A percentile compares a stretch with the other conserved stretches of the same genome.
These are phyloP conservation scores for Colletotrichum ledebouriae DNA, from an alignment of 2,329 filamentous ascomycete species.

Conservation along the genomic window DNA sequence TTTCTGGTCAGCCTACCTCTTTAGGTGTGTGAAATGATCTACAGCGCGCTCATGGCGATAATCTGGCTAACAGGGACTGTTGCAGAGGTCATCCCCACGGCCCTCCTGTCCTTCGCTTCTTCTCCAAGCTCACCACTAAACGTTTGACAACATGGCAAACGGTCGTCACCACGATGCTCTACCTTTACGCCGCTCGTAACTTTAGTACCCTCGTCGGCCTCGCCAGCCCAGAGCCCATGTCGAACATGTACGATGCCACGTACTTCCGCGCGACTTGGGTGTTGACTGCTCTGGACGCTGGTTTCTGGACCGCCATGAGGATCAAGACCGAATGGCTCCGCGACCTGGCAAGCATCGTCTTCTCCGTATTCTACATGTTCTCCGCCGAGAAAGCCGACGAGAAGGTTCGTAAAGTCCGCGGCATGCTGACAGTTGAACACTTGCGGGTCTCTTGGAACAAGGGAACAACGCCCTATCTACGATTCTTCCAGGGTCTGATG, in stretches of 20 bases:
- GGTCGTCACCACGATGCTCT: slow-evolving; percentile 87
- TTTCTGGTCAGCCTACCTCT: slow-evolving; percentile 90
- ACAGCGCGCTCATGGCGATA: not conserved
- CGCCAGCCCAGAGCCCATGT: slow-evolving; percentile 91
- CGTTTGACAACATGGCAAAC: slow-evolving; percentile 91
- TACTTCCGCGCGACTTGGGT: slow-evolving; percentile 99
- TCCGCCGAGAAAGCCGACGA: slow-evolving; percentile 96
- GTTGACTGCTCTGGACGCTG: slow-evolving; percentile 92
- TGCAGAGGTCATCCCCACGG: slow-evolving; percentile 87
- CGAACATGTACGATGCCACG: slow-evolving; percentile 90
- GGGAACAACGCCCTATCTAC: slow-evolving; percentile 86
- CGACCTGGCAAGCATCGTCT: slow-evolving; percentile 85
- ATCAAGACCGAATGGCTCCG: slow-evolving; percentile 83
- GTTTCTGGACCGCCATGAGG: slow-evolving; percentile 98
- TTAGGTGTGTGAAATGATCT: slow-evolving; percentile 64
- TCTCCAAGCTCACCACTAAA: slow-evolving; percentile 79
- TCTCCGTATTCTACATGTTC: slow-evolving; percentile 91
- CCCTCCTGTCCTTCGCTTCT: slow-evolving; percentile 77
- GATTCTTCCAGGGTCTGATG: slow-evolving; percentile 77
- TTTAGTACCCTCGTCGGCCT: slow-evolving; percentile 93
- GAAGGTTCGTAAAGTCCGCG: slow-evolving; percentile 92
- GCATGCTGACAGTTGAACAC: slow-evolving; percentile 89
- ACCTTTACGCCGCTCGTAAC: slow-evolving; percentile 91
- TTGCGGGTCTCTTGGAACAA: slow-evolving; percentile 97
- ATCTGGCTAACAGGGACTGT: not conserved